phyloP scores from a whole-genome alignment of 768 basidiomycete genomes.

The Collybia sordida region DNA sequence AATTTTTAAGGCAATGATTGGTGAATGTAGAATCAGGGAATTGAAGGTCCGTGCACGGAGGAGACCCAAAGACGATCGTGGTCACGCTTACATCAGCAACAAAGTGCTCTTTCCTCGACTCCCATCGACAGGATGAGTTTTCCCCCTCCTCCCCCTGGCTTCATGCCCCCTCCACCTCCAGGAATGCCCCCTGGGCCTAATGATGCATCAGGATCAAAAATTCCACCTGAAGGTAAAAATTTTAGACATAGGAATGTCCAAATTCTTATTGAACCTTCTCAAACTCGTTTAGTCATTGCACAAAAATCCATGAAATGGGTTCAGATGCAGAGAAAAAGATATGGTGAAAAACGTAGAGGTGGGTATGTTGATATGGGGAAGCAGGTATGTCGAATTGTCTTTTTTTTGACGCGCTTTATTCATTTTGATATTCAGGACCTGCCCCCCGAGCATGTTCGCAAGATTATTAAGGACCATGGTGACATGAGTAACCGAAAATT shows the following conservation, averaged over 20 bases:
- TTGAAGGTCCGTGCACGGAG: constrained; percentile 40
- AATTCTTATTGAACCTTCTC: constrained; percentile 14
- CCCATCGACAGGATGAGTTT: constrained; percentile 48
- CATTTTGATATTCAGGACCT: constrained; percentile 61
- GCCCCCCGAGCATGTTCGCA: constrained; percentile 96
- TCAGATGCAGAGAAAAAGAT: constrained; percentile 90
- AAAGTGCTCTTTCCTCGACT: constrained; percentile 37
- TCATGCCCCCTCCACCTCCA: constrained; percentile 48
- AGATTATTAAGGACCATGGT: constrained; percentile 99
- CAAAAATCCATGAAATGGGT: constrained; percentile 97
- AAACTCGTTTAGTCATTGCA: constrained; percentile 53
- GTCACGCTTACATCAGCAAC: constrained; percentile 41
- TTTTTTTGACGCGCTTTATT: constrained; percentile 9
- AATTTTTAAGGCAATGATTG: too few species aligned
- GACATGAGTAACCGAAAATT: constrained; percentile 99
- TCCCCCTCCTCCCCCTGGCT: constrained; percentile 56
- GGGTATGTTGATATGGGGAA: constrained; percentile 93
- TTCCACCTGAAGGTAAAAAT: constrained; percentile 46
- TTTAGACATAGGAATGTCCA: constrained; percentile 13
- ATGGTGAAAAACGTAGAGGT: constrained; percentile 87
- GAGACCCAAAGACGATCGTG: constrained; percentile 10
- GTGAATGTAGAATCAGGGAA: background rate
- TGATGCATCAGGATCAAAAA: constrained; percentile 39
- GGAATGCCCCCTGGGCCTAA: constrained; percentile 45
- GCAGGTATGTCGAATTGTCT: constrained; percentile 51